Conservation (phyloP, 164 flowering plant species). For the Umbellularia californica region DNA sequence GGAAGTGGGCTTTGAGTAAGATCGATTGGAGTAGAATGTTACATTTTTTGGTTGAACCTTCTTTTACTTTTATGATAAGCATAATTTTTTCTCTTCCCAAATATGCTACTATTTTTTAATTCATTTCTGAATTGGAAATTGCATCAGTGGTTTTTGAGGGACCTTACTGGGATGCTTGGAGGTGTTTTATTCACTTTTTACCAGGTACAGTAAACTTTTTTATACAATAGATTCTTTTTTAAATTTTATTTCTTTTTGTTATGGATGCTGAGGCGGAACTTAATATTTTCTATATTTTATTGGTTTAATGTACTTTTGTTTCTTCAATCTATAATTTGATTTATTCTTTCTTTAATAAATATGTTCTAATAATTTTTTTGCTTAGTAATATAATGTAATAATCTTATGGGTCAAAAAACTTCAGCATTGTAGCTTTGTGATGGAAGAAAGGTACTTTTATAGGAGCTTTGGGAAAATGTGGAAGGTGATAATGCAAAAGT, state of each 20-base stretch:
- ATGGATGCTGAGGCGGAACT: background rate
- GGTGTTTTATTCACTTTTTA: slow-evolving; percentile 91
- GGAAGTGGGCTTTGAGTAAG: background rate
- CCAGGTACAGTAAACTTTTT: slow-evolving; percentile 46
- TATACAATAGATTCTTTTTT: no score
- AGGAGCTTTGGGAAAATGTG: no score
- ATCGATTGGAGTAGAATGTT: background rate
- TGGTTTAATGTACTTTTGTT: background rate
- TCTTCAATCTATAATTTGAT: background rate
- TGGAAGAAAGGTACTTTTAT: no score
- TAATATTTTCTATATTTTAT: background rate
- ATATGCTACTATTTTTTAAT: background rate
- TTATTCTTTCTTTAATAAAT: background rate
- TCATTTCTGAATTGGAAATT: slow-evolving; percentile 11
- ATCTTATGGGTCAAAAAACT: no score
- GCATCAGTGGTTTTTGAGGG: slow-evolving; percentile 95
- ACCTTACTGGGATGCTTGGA: slow-evolving; percentile 97
- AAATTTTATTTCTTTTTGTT: background rate
- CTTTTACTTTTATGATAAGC: background rate
- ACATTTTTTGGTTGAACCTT: background rate
- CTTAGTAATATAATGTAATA: no score
- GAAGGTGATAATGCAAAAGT: no score
- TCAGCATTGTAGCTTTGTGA: no score
- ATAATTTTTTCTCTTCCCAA: no score
- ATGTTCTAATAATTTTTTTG: no score